Percentiles rank a stretch among this genome's conserved stretches.
phyloP scores from a whole-genome alignment of 169 alveolate species.

The Cryptosporidium parvum region DNA sequence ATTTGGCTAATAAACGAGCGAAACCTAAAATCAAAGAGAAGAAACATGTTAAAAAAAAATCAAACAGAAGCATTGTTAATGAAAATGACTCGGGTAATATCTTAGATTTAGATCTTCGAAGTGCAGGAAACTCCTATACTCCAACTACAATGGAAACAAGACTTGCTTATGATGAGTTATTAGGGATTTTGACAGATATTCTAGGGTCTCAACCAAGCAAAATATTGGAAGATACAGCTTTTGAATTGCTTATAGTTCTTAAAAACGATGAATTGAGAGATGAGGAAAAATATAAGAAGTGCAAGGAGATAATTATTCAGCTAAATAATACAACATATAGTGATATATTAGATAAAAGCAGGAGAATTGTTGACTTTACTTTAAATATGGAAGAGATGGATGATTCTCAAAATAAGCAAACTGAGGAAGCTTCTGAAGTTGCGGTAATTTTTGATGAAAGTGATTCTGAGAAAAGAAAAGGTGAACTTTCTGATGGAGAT shows the following conservation, averaged over 20 bases:
- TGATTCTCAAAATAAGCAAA: conserved; percentile 78
- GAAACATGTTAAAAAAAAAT: conserved; percentile 69
- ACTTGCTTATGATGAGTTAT: conserved; percentile 89
- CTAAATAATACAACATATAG: conserved; percentile 80
- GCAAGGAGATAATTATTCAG: conserved; percentile 84
- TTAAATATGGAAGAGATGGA: conserved; percentile 82
- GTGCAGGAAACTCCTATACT: conserved; percentile 87
- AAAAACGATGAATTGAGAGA: conserved; percentile 87
- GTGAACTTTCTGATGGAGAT: conserved; percentile 73
- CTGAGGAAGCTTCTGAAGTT: conserved; percentile 82
- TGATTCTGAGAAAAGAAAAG: conserved; percentile 67
- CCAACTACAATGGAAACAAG: conserved; percentile 93
- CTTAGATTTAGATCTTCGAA: conserved; percentile 75
- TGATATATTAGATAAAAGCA: conserved; percentile 81
- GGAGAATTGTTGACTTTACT: conserved; percentile 84
- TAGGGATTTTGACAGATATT: conserved; percentile 86
- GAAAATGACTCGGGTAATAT: conserved; percentile 32
- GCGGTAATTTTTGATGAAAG: conserved; percentile 78
- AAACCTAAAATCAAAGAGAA: conserved; percentile 75
- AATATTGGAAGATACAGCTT: conserved; percentile 92
- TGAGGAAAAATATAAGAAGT: conserved; percentile 84
- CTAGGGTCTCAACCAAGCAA: conserved; percentile 93
- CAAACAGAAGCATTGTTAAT: conserved; percentile 70
- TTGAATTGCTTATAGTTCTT: conserved; percentile 91
- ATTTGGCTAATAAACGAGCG: conserved; percentile 84